Base-by-base conservation (phyloP, 305 asterid genomes). In the Fraxinus velutina region DNA sequence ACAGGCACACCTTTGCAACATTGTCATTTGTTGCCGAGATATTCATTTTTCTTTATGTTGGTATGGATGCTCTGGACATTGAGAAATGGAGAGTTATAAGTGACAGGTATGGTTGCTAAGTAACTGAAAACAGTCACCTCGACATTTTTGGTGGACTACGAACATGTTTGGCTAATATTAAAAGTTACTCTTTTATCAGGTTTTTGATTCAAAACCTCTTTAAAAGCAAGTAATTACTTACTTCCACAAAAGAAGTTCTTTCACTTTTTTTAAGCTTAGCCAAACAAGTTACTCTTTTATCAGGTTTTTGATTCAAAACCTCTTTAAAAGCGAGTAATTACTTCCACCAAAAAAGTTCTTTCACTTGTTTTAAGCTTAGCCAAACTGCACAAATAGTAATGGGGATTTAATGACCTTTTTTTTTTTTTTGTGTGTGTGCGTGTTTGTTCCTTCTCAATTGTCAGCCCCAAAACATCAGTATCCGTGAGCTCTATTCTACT, bases 391-490 rank as follows among this genome's bases (percentile, higher is more conserved):
- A 12, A 64, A 24, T 66, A 12, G 36, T 27, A 27, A 66, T 66
- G 73, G 77, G 77, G 52, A 5, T 22, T 71, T 52, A 66, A 17
- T 73, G 17, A 73, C 29, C 7, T 42, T 42, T 42, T 37, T 39
- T 24, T 24, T 24, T 24, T 24, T 24, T 24, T 1, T 24, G 27
- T 24, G 27, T 33, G 34, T 3, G 34, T 37, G 44, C 1, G 44
- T 37, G 44, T 37, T 7, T 37, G 44, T 50, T 34, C 13, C 73
- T 12, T 78, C 79, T 80, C 33, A 55, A 32, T 81, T 81, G 83
- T 79, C 94, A 94, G 97, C 84, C 94, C 94, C 4, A 90, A 88
- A 84, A 88, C 92, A 77, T 93, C 95, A 21, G 79, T 89, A 62
- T 83, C 88, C 3, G 92, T 86, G 75, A 94, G 97, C 83, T 91